Evolutionary conservation across 805 yeast species (phyloP), one percentile per base, ranked within the genome.

Genomic region (Candida montana): DNA sequence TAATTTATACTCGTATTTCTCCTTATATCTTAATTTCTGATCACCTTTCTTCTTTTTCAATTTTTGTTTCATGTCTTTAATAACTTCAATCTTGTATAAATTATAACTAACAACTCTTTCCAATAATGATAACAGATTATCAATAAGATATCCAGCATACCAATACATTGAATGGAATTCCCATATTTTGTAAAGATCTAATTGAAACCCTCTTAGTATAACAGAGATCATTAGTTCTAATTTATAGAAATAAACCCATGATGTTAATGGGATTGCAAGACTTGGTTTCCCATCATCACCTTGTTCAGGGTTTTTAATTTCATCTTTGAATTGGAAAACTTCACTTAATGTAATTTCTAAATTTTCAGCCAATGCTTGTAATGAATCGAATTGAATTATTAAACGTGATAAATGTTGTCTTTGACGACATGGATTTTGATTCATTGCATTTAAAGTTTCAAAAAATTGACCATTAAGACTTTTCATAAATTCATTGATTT

Each of bases 361-460:
- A 5, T 67, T 61, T 53, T 87, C 95, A 40, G 83, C 71, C 31
- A 72, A 72, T 9, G 84, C 93, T 54, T 91, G 97, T 26, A 86
- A 64, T 2, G 88, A 72, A 60, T 91, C 97, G 83, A 91, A 86
- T 3, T 72, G 49, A 35, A 72, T 53, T 41, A 79, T 54, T 53
- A 73, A 66, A 54, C 80, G 67, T 48, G 80, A 65, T 53, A 82
- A 63, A 47, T 83, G 75, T 57, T 87, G 96, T 48, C 96, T 76
- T 54, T 87, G 89, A 42, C 96, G 72, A 37, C 95, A 78, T 28
- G 88, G 79, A 53, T 91, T 91, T 58, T 81, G 82, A 6, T 77
- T 68, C 15, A 63, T 51, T 10, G 67, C 63, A 39, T 71, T 67
- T 19, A 72, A 54, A 65, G 66, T 62, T 51, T 72, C 68, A 57